phyloP scores from a whole-genome alignment of 805 yeast species.

The Yarrowia bubula region DNA sequence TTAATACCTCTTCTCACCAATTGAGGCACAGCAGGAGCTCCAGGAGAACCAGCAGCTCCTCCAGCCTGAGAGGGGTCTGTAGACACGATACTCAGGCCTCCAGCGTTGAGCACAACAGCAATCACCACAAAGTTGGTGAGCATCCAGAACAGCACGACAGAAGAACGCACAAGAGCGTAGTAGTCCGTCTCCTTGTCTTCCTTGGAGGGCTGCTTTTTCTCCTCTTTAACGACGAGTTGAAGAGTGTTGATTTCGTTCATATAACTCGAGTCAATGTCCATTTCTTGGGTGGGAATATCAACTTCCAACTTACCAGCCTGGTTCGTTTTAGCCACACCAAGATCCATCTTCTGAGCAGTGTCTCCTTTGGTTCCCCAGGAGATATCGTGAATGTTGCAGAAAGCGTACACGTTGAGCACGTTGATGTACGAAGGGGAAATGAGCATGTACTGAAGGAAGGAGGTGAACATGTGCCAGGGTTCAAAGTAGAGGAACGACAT shows the following conservation, averaged over 20 bases:
- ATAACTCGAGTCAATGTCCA: constrained; percentile 75
- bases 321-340: constrained; percentile 79
- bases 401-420: constrained; percentile 88
- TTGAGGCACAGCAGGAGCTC: constrained; percentile 31
- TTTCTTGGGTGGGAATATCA: constrained; percentile 65
- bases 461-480: constrained; percentile 90
- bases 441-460: constrained; percentile 77
- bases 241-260: constrained; percentile 61
- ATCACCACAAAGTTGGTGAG: constrained; percentile 77
- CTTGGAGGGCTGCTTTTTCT: constrained; percentile 39
- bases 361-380: constrained; percentile 98
- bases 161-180: constrained; percentile 85
- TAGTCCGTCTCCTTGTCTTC: constrained; percentile 70
- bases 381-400: constrained; percentile 92
- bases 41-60: constrained; percentile 30
- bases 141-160: constrained; percentile 88
- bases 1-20: constrained; percentile 32
- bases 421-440: constrained; percentile 88
- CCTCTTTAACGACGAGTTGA: constrained; percentile 39
- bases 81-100: constrained; percentile 56
- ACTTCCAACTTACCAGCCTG: constrained; percentile 53
- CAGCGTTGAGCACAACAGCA: constrained; percentile 80
- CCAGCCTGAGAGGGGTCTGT: constrained; percentile 37
- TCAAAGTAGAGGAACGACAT: constrained; percentile 81
- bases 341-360: constrained; percentile 57